These are phyloP conservation scores for Xylariales sp. DNA, from an alignment of 2,329 filamentous ascomycete genomes.

Conservation along the genomic window DNA sequence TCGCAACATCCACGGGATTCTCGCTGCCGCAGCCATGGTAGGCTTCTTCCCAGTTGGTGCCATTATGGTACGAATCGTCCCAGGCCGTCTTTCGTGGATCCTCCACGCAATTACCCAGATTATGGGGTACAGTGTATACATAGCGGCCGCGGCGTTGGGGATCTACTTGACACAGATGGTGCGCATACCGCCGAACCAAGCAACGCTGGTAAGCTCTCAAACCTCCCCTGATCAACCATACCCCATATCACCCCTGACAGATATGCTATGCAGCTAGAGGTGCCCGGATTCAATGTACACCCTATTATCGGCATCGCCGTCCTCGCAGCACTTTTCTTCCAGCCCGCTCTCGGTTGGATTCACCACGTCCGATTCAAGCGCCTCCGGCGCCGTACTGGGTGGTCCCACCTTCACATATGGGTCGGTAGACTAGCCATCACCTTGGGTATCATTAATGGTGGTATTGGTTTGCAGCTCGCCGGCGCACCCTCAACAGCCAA, in stretches of 20 bases:
- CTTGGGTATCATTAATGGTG: slow-evolving; percentile 41
- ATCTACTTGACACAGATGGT: slow-evolving; percentile 33
- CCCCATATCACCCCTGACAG: background rate
- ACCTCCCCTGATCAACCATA: no score
- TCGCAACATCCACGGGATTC: slow-evolving; percentile 34
- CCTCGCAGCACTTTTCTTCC: slow-evolving; percentile 31
- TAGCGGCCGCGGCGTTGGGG: slow-evolving; percentile 36
- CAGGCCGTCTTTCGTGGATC: slow-evolving; percentile 29
- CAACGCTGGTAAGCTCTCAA: slow-evolving; percentile 28
- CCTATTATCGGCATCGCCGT: slow-evolving; percentile 42
- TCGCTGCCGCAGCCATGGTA: slow-evolving; percentile 35
- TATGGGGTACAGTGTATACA: slow-evolving; percentile 29
- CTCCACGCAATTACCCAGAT: slow-evolving; percentile 35
- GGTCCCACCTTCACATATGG: slow-evolving; percentile 38
- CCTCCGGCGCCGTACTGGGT: slow-evolving; percentile 30
- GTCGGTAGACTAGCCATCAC: slow-evolving; percentile 33
- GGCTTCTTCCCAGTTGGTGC: slow-evolving; percentile 40
- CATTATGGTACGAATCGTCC: slow-evolving; percentile 34
- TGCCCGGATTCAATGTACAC: slow-evolving; percentile 31
- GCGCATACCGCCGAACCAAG: slow-evolving; percentile 21
- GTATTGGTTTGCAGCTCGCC: slow-evolving; percentile 35
- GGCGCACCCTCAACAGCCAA: slow-evolving; percentile 19
- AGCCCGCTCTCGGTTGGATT: slow-evolving; percentile 35
- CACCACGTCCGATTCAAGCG: slow-evolving; percentile 38
- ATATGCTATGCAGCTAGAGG: slow-evolving; percentile 20